These are phyloP conservation scores for Botrytis aclada DNA, from an alignment of 2,329 filamentous ascomycete genomes.

Conservation along the genomic window DNA sequence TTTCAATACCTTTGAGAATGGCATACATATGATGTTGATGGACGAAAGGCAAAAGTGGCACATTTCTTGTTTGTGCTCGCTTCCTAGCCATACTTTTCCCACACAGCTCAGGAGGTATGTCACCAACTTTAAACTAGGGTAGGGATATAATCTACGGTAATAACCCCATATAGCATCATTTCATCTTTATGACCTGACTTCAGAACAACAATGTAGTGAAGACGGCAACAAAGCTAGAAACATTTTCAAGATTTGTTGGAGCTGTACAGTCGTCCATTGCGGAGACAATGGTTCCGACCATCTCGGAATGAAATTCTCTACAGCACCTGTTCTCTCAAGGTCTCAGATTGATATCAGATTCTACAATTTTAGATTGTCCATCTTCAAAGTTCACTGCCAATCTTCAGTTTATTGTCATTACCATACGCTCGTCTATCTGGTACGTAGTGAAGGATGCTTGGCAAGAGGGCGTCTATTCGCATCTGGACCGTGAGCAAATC, in stretches of 20 bases:
- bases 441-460: not conserved
- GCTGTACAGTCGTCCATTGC: not conserved
- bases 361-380: not conserved
- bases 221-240: not conserved
- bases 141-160: too few species aligned
- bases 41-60: too few species aligned
- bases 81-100: not conserved
- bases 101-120: not conserved
- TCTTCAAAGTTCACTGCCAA: not conserved
- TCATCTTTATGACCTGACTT: not conserved
- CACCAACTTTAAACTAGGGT: not conserved
- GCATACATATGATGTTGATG: not conserved
- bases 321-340: rapidly evolving
- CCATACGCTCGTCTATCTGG: not conserved
- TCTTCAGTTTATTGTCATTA: too few species aligned
- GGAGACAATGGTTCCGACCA: not conserved
- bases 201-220: not conserved
- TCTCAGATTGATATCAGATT: not conserved
- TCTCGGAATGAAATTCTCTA: too few species aligned
- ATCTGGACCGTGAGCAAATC: not conserved
- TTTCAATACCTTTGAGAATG: not conserved
- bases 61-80: not conserved
- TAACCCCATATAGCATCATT: too few species aligned
- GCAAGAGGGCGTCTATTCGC: not conserved
- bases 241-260: too few species aligned